phyloP scores from a whole-genome alignment of 2,329 filamentous ascomycete genomes.

The Alternaria tenuissima region DNA sequence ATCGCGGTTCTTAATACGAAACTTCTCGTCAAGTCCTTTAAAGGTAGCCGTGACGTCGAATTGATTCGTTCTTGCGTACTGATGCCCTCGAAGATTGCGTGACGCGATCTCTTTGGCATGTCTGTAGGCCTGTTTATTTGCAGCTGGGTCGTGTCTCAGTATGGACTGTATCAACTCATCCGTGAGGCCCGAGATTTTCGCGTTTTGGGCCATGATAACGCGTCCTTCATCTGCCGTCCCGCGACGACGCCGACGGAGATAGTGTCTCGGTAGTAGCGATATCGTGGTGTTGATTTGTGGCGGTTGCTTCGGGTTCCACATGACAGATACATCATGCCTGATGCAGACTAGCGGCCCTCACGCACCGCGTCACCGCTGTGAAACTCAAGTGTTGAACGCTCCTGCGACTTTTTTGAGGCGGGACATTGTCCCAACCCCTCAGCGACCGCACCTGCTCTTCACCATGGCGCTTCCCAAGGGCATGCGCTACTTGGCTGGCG shows the following conservation, averaged over 20 bases:
- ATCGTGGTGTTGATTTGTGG: conserved; percentile 10
- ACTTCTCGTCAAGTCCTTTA: conserved; percentile 78
- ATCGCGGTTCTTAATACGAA: conserved; percentile 80
- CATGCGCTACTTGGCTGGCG: conserved; percentile 78
- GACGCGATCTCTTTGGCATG: conserved; percentile 51
- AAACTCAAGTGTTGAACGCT: conserved; percentile 12
- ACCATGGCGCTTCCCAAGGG: conserved; percentile 86
- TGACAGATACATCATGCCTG: conserved; percentile 11
- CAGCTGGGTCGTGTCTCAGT: conserved; percentile 57
- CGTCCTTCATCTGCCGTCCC: conserved; percentile 4
- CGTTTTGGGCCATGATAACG: conserved; percentile 72
- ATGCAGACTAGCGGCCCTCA: conserved; percentile 6
- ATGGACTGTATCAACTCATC: conserved; percentile 75
- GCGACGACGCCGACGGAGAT: conserved; percentile 1
- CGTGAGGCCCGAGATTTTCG: conserved; percentile 69
- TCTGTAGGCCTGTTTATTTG: conserved; percentile 48
- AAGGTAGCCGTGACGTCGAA: conserved; percentile 56
- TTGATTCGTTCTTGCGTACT: conserved; percentile 57
- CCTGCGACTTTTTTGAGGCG: conserved; percentile 10
- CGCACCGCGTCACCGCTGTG: conserved; percentile 22
- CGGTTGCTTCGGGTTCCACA: conserved; percentile 19
- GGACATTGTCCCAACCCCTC: conserved; percentile 14
- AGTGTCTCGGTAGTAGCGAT: not conserved
- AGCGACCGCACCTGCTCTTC: conserved; percentile 15
- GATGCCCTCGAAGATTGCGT: conserved; percentile 51